These are phyloP conservation scores for Phycomyces nitens DNA, from an alignment of 192 early-diverging fungal species.

Conservation along the genomic window DNA sequence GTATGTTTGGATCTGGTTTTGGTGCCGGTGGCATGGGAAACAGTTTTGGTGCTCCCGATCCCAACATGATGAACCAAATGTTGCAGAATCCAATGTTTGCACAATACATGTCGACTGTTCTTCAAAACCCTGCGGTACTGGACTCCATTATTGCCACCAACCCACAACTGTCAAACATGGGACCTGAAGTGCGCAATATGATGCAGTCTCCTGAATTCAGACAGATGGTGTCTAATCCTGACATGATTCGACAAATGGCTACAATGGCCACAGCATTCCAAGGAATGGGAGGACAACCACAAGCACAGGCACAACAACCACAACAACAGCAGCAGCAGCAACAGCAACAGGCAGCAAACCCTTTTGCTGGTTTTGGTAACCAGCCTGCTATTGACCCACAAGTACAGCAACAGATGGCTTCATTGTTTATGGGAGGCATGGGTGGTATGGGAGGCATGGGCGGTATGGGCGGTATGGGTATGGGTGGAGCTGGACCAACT, in stretches of 20 bases:
- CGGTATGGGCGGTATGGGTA: slow-evolving; percentile 15
- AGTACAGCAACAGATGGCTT: slow-evolving; percentile 37
- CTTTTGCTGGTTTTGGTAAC: slow-evolving; percentile 41
- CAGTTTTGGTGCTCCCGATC: slow-evolving; percentile 59
- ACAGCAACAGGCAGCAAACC: slow-evolving; percentile 38
- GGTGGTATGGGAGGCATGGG: slow-evolving; percentile 11
- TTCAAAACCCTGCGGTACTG: slow-evolving; percentile 83
- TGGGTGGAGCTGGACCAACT: slow-evolving; percentile 6
- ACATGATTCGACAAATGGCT: slow-evolving; percentile 70
- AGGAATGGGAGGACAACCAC: slow-evolving; percentile 19
- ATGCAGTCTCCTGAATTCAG: slow-evolving; percentile 74
- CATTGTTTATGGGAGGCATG: slow-evolving; percentile 23
- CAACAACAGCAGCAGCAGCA: slow-evolving; percentile 29
- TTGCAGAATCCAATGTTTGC: slow-evolving; percentile 82
- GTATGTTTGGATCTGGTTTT: slow-evolving; percentile 49
- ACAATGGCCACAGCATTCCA: slow-evolving; percentile 54
- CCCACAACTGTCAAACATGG: slow-evolving; percentile 76
- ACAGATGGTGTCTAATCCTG: slow-evolving; percentile 84
- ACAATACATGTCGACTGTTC: slow-evolving; percentile 75
- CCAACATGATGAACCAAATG: slow-evolving; percentile 63
- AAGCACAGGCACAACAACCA: slow-evolving; percentile 28
- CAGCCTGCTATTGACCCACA: slow-evolving; percentile 27
- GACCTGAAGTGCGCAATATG: slow-evolving; percentile 83
- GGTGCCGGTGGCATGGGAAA: slow-evolving; percentile 64
- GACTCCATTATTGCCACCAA: slow-evolving; percentile 82